These are phyloP conservation scores for Bisporella sp. DNA, from an alignment of 2,329 filamentous ascomycete genomes.

Conservation along the genomic window DNA sequence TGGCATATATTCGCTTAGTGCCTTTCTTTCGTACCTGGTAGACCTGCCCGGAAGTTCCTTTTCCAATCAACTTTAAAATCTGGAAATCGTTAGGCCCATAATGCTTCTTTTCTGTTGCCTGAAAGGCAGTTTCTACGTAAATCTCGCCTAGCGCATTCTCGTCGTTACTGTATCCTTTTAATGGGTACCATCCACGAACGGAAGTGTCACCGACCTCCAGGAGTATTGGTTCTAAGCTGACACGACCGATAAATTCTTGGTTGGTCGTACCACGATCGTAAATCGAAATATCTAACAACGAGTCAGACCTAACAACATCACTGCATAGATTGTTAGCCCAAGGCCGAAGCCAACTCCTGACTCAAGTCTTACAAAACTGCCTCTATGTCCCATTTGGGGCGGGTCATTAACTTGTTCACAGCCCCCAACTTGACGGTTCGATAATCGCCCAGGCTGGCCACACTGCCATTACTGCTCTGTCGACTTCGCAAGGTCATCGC, in stretches of 20 bases:
- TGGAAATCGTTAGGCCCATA: conserved; percentile 95
- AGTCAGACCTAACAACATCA: conserved; percentile 88
- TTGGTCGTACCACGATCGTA: conserved; percentile 77
- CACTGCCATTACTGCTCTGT: conserved; percentile 91
- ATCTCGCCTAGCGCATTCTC: conserved; percentile 76
- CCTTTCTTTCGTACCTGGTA: conserved; percentile 98
- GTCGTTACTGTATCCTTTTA: conserved; percentile 71
- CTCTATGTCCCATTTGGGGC: conserved; percentile 92
- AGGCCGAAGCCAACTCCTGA: neutral
- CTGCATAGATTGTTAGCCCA: conserved; percentile 38
- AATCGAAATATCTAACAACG: conserved; percentile 85
- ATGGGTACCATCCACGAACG: conserved; percentile 77
- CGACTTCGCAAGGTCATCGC: conserved; percentile 95
- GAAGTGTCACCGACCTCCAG: conserved; percentile 59
- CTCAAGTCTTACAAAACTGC: conserved; percentile 73
- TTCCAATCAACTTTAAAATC: conserved; percentile 92
- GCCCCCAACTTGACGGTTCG: conserved; percentile 51
- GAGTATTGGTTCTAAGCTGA: conserved; percentile 69
- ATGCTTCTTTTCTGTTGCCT: conserved; percentile 80
- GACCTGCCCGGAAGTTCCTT: conserved; percentile 96
- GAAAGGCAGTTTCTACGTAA: conserved; percentile 78
- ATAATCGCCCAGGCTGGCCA: conserved; percentile 69
- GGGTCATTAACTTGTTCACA: conserved; percentile 56
- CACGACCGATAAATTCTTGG: conserved; percentile 87
- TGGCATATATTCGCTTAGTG: conserved; percentile 91